These are phyloP conservation scores for Pinus albicaulis DNA, from an alignment of 75 land plant species.

Conservation along the genomic window DNA sequence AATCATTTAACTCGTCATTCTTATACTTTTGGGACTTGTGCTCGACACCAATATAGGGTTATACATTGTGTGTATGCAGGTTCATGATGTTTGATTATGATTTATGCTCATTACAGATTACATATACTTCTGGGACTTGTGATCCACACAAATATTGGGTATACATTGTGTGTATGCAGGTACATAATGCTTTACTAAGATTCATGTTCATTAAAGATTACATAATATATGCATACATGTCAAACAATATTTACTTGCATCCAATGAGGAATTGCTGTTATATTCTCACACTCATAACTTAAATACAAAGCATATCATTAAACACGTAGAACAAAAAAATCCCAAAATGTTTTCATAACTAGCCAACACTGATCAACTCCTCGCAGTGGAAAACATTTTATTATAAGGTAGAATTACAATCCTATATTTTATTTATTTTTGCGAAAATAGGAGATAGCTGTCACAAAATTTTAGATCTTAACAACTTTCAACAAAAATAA, in stretches of 20 bases:
- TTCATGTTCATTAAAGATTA: too few species aligned
- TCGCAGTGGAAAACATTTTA: background rate
- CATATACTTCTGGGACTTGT: too few species aligned
- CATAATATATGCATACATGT: too few species aligned
- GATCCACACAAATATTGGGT: too few species aligned
- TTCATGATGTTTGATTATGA: too few species aligned
- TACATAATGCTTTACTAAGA: too few species aligned
- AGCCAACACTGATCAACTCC: background rate
- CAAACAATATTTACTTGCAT: background rate
- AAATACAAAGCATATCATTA: background rate
- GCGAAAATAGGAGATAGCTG: background rate
- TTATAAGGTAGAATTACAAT: background rate
- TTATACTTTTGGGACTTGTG: too few species aligned
- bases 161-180: too few species aligned
- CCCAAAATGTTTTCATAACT: background rate
- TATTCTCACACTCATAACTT: background rate
- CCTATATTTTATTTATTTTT: background rate
- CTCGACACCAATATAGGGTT: too few species aligned
- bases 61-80: too few species aligned
- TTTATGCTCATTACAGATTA: too few species aligned
- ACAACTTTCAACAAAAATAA: background rate
- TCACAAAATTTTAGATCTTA: background rate
- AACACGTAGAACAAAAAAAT: background rate
- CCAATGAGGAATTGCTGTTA: background rate
- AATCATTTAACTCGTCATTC: too few species aligned